Conservation (phyloP, 805 yeast genomes). For the Teunomyces cretensis region DNA sequence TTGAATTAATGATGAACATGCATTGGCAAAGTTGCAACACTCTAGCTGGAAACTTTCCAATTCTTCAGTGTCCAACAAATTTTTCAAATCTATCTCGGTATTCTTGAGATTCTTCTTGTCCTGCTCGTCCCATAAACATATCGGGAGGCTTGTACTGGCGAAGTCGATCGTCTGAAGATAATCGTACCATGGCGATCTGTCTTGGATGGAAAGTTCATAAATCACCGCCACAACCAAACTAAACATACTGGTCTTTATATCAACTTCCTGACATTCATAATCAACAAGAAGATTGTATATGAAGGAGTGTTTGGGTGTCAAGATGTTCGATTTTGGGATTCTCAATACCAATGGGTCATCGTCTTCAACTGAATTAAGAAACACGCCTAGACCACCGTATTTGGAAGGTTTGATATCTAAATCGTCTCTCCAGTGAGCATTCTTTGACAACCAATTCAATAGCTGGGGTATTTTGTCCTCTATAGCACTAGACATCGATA, state of each 20-base stretch:
- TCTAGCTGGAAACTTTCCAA: slow-evolving; percentile 38
- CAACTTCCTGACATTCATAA: slow-evolving; percentile 35
- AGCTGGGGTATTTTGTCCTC: slow-evolving; percentile 1
- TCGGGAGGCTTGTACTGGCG: slow-evolving; percentile 45
- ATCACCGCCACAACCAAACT: slow-evolving; percentile 68
- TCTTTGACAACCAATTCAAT: slow-evolving; percentile 55
- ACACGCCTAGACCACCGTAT: slow-evolving; percentile 74
- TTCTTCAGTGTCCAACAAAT: slow-evolving; percentile 53
- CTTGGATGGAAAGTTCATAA: slow-evolving; percentile 61
- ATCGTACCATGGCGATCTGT: slow-evolving; percentile 76
- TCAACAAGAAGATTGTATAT: slow-evolving; percentile 70
- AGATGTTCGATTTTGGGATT: slow-evolving; percentile 59
- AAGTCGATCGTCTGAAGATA: slow-evolving; percentile 58
- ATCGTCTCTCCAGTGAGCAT: slow-evolving; percentile 54
- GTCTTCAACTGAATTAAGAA: slow-evolving; percentile 43
- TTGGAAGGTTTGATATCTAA: slow-evolving; percentile 48
- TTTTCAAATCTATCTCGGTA: slow-evolving; percentile 61
- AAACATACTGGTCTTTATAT: slow-evolving; percentile 51
- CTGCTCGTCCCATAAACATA: slow-evolving; percentile 61
- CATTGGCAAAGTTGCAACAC: slow-evolving; percentile 42
- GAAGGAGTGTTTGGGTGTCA: slow-evolving; percentile 57
- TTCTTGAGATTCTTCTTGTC: slow-evolving; percentile 52
- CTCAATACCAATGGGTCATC: slow-evolving; percentile 45
- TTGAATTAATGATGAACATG: slow-evolving; percentile 22
- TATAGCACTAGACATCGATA: slow-evolving; percentile 8